Conservation (phyloP, 2,329 filamentous ascomycete species). For the Dryadomyces quercus-mongolicae region DNA sequence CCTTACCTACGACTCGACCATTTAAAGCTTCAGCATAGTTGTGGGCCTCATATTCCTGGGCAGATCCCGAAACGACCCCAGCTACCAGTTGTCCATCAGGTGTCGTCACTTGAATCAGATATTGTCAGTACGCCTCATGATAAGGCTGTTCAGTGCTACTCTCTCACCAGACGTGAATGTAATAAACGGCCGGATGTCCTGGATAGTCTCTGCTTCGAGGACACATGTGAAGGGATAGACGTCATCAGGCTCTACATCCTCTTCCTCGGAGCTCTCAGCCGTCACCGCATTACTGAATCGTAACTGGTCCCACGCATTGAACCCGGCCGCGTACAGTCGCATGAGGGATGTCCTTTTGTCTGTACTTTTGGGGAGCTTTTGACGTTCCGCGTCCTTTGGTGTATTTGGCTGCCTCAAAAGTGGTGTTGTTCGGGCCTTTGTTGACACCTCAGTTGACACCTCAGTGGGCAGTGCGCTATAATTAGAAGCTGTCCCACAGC, state of each 20-base stretch:
- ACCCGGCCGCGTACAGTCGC: constrained; percentile 41
- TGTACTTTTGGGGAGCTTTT: not conserved
- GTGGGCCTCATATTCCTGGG: not conserved
- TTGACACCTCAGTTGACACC: too few species aligned
- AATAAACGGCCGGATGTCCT: constrained; percentile 21
- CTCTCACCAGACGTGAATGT: constrained; percentile 34
- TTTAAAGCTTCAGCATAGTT: constrained; percentile 17
- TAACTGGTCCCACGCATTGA: constrained; percentile 48
- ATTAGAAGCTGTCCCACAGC: not conserved
- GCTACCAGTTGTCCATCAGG: not conserved
- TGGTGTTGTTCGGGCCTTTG: not conserved
- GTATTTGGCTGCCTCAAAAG: not conserved
- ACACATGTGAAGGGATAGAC: constrained; percentile 30
- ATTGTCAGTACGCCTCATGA: not conserved
- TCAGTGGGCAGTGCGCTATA: not conserved
- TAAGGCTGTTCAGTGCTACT: not conserved
- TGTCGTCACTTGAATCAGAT: constrained; percentile 6
- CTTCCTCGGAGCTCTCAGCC: not conserved
- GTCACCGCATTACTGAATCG: constrained; percentile 17
- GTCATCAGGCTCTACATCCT: constrained; percentile 29
- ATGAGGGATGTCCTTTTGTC: constrained; percentile 16
- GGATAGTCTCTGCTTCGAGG: constrained; percentile 24
- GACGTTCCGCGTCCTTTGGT: not conserved
- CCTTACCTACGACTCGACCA: constrained; percentile 19
- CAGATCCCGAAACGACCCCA: not conserved